Evolutionary conservation across 345 rosid species (phyloP).

Genomic region (Eucalyptus pumila): DNA sequence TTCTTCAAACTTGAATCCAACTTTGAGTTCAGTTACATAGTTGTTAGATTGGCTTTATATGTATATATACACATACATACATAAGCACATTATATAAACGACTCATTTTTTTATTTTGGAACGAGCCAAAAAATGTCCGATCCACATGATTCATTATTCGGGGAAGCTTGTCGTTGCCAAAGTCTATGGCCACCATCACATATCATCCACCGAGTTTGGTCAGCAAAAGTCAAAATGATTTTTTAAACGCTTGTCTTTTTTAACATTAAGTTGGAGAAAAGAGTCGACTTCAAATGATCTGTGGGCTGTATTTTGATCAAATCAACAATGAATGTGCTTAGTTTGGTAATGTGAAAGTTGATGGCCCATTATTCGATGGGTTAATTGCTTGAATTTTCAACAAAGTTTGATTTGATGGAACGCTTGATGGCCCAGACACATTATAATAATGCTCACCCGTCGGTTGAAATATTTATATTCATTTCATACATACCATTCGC

Average conservation of each 20-base stretch:
- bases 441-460: no score
- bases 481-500: neutral
- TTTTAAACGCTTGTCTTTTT: no score
- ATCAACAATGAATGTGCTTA: neutral
- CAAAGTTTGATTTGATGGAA: neutral
- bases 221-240: no score
- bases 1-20: neutral
- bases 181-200: no score
- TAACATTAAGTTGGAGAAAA: neutral
- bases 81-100: no score
- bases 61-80: no score
- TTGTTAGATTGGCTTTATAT: neutral
- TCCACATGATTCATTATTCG: no score
- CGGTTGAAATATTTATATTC: neutral
- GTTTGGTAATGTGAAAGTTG: neutral
- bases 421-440: neutral
- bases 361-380: neutral
- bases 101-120: no score
- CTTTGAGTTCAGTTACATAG: neutral
- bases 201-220: no score
- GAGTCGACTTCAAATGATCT: neutral
- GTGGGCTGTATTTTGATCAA: neutral
- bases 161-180: no score
- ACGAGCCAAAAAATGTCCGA: no score
- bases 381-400: neutral